Conservation (phyloP, 768 basidiomycete genomes). For the Polyporus arcularius region DNA sequence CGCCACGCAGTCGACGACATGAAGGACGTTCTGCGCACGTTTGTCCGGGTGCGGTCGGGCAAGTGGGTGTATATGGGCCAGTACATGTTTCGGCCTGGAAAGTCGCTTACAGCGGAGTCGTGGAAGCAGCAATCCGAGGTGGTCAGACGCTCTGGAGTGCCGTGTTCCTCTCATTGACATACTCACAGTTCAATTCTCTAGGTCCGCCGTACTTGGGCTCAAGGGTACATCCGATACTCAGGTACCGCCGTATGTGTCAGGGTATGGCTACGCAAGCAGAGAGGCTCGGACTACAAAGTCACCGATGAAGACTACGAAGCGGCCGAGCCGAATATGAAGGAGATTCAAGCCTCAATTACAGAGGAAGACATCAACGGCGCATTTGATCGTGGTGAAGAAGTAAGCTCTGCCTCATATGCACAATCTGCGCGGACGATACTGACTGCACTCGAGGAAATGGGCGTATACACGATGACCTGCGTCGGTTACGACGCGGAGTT, state of each 20-base stretch:
- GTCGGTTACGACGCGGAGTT: neutral
- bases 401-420: neutral
- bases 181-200: too few species aligned
- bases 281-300: neutral
- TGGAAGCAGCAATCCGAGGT: neutral
- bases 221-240: neutral
- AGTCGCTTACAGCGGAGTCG: neutral
- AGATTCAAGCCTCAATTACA: neutral
- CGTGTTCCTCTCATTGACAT: too few species aligned
- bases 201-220: too few species aligned
- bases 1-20: too few species aligned
- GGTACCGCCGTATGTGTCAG: neutral
- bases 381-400: conserved; percentile 1
- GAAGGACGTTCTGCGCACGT: neutral
- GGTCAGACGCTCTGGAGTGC: neutral
- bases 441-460: neutral
- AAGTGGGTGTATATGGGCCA: neutral
- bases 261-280: neutral
- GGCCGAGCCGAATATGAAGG: neutral
- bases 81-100: neutral
- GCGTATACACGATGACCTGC: neutral
- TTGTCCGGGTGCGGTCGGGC: neutral
- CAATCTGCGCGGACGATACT: too few species aligned
- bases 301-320: neutral
- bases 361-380: neutral